Evolutionary conservation across 2,329 filamentous ascomycete genomes (phyloP).

Genomic region (Penicillium concentricum): DNA sequence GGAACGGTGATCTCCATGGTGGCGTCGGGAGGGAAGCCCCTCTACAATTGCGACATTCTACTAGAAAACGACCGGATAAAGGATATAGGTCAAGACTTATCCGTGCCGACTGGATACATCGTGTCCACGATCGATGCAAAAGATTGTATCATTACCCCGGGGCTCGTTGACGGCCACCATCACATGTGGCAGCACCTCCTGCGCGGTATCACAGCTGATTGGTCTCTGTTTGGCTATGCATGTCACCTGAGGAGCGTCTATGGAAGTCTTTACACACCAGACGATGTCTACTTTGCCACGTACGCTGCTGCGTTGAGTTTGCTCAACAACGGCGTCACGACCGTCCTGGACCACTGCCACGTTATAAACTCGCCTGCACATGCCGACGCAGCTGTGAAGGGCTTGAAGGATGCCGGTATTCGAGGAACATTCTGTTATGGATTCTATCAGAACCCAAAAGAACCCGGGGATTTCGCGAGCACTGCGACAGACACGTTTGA

Average conservation of each 20-base stretch:
- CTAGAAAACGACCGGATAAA: background rate
- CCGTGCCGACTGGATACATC: background rate
- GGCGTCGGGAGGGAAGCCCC: background rate
- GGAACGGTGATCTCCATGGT: background rate
- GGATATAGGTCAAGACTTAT: background rate
- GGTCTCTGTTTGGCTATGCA: background rate
- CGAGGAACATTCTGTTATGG: background rate
- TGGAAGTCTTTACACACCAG: background rate
- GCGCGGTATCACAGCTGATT: background rate
- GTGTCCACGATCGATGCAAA: background rate
- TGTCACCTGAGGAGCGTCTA: background rate
- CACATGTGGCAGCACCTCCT: background rate
- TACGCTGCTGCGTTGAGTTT: background rate
- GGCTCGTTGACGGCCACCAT: background rate
- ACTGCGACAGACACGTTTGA: background rate
- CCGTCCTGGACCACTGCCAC: background rate
- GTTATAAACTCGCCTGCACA: background rate
- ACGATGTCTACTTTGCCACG: background rate
- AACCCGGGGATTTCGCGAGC: background rate
- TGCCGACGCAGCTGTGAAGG: background rate
- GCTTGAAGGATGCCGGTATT: background rate
- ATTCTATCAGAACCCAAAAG: background rate
- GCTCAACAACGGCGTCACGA: background rate
- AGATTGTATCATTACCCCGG: background rate
- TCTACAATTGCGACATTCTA: background rate